These are phyloP conservation scores for Inga laurina DNA, from an alignment of 306 rosid genomes.

Conservation along the genomic window DNA sequence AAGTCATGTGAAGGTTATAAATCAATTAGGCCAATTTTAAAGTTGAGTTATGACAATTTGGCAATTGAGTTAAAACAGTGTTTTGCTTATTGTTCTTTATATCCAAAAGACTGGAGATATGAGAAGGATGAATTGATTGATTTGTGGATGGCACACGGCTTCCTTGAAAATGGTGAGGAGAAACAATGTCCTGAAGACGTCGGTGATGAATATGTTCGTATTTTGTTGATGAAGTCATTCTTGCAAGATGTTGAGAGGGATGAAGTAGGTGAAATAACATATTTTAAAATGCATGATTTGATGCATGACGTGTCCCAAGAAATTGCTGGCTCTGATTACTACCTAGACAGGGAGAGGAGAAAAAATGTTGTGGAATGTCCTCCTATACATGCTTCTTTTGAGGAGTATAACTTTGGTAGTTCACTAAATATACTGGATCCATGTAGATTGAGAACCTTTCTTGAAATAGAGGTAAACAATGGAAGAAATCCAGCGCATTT, in stretches of 20 bases:
- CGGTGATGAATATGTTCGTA: neutral
- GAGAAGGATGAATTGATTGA: neutral
- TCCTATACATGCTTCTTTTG: neutral
- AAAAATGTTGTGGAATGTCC: neutral
- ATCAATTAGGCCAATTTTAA: neutral
- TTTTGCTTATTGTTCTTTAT: constrained; percentile 12
- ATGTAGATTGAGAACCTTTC: neutral
- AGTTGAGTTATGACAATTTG: neutral
- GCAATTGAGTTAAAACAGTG: neutral
- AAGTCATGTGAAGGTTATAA: neutral
- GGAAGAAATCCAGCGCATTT: neutral
- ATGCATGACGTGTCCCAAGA: neutral
- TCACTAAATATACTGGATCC: neutral
- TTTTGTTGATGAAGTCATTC: neutral
- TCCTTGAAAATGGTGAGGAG: neutral
- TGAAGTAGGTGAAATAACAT: neutral
- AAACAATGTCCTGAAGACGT: neutral
- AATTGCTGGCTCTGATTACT: neutral
- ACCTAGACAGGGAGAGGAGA: neutral
- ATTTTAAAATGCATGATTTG: neutral
- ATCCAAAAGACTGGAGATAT: neutral
- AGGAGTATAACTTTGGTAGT: no score
- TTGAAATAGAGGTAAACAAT: fast-evolving
- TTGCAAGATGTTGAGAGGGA: neutral
- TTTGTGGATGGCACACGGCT: neutral